Base-by-base conservation (phyloP, 371 early-diverging fungal species). In the Globomyces sp. region DNA sequence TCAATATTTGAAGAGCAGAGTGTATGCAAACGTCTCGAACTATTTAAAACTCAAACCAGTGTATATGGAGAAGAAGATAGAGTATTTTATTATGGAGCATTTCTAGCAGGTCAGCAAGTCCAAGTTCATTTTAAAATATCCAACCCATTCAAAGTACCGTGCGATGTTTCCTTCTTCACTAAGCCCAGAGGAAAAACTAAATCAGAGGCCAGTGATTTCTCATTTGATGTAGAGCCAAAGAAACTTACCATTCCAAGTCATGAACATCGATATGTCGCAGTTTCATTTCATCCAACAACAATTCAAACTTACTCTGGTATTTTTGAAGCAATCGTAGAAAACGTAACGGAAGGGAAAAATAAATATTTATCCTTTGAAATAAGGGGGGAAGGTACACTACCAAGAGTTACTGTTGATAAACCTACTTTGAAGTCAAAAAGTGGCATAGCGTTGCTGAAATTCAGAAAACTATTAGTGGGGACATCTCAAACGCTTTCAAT, bases 1-100 rank as follows among this genome's bases (percentile, higher is more conserved):
- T 79, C 83, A 0, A 83, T 86, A 1, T 86, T 86, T 64, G 85
- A 83, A 65, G 86, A 84, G 66, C 82, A 82, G 34, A 68, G 80
- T 5, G 74, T 86, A 0, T 76, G 77, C 69, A 84, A 83, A 64
- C 70, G 86, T 4, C 65, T 82, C 55, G 85, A 86, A 55, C 68
- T 73, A 1, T 79, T 76, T 57, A 72, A 70, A 10, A 65, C 71
- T 9, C 80, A 74, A 42, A 71, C 64, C 10, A 77, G 76, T 63
- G 75, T 80, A 8, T 86, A 77, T 64, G 81, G 81, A 0, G 82
- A 83, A 63, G 85, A 86, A 37, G 84, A 85, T 57, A 71, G 79
- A 6, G 77, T 76, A 1, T 80, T 86, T 63, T 74, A 77, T 57
- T 85, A 85, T 73, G 84, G 85, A 3, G 71, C 85, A 0, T 77